These are phyloP conservation scores for Grammothele lineata DNA, from an alignment of 768 basidiomycete species.

Conservation along the genomic window DNA sequence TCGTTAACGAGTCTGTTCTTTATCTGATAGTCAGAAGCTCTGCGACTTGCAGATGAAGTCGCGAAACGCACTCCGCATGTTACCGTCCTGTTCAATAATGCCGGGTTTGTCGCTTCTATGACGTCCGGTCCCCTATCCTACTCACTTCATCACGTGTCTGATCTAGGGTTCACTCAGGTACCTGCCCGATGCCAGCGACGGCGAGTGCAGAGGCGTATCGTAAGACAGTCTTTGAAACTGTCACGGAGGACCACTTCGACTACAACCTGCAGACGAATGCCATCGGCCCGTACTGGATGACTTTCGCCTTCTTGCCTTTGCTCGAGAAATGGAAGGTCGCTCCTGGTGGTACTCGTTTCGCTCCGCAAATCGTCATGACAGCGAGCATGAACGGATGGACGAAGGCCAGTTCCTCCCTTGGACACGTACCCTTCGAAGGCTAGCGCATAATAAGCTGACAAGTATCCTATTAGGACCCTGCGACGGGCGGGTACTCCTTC, in stretches of 20 bases:
- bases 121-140: too few relatives aligned
- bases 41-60: constrained; percentile 36
- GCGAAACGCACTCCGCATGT: constrained; percentile 32
- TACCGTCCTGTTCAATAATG: constrained; percentile 47
- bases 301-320: constrained; percentile 52
- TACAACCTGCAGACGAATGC: constrained; percentile 38
- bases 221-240: constrained; percentile 33
- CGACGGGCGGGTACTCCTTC: constrained; percentile 35
- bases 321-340: constrained; percentile 42
- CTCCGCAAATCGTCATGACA: constrained; percentile 46
- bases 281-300: constrained; percentile 48
- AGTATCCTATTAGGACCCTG: constrained; percentile 35
- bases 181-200: constrained; percentile 12
- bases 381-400: constrained; percentile 52
- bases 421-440: too few relatives aligned
- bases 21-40: constrained; percentile 33
- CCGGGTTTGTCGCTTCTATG: constrained; percentile 25
- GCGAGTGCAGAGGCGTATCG: constrained; percentile 36
- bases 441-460: too few relatives aligned
- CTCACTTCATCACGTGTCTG: not conserved
- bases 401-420: constrained; percentile 29
- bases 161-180: not conserved
- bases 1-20: not conserved
- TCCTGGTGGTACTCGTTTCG: constrained; percentile 30
- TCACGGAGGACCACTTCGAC: constrained; percentile 35